phyloP scores from a whole-genome alignment of 2,329 filamentous ascomycete species.

The Phaeosphaeriaceae sp. region DNA sequence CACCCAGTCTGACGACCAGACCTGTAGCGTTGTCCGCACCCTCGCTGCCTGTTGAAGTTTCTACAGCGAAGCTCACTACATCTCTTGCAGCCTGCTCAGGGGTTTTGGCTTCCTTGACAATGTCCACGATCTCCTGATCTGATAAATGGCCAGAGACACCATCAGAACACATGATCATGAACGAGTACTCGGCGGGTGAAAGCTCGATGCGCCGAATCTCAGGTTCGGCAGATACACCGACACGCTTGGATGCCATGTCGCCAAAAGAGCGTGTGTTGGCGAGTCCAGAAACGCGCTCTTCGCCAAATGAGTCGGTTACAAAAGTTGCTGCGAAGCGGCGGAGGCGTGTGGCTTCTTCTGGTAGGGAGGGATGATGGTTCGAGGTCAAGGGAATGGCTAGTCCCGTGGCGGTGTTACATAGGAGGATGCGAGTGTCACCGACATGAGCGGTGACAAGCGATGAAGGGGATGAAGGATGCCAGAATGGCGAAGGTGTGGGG shows the following conservation, averaged over 20 bases:
- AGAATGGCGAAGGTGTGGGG: constrained; percentile 88
- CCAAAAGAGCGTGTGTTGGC: constrained; percentile 95
- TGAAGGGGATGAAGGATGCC: constrained; percentile 86
- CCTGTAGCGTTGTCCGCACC: constrained; percentile 68
- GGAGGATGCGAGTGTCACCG: constrained; percentile 87
- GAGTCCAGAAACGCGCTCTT: constrained; percentile 90
- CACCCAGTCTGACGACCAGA: constrained; percentile 67
- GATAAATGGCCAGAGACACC: constrained; percentile 84
- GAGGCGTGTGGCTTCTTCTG: constrained; percentile 80
- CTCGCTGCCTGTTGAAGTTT: constrained; percentile 66
- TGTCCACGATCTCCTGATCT: constrained; percentile 95
- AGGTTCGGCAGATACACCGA: constrained; percentile 93
- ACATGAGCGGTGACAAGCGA: constrained; percentile 89
- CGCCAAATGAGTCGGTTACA: constrained; percentile 94
- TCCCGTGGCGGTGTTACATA: constrained; percentile 86
- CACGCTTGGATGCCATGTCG: constrained; percentile 87
- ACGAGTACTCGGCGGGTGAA: constrained; percentile 82
- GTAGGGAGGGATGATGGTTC: constrained; percentile 90
- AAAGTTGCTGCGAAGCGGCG: constrained; percentile 86
- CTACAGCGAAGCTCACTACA: constrained; percentile 86
- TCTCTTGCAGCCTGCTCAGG: constrained; percentile 82
- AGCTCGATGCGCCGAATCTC: constrained; percentile 83
- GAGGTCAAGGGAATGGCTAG: constrained; percentile 81
- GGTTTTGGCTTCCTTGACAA: constrained; percentile 90
- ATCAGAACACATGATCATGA: constrained; percentile 86